These are phyloP conservation scores for Alternaria metachromatica DNA, from an alignment of 2,329 filamentous ascomycete species.

Conservation along the genomic window DNA sequence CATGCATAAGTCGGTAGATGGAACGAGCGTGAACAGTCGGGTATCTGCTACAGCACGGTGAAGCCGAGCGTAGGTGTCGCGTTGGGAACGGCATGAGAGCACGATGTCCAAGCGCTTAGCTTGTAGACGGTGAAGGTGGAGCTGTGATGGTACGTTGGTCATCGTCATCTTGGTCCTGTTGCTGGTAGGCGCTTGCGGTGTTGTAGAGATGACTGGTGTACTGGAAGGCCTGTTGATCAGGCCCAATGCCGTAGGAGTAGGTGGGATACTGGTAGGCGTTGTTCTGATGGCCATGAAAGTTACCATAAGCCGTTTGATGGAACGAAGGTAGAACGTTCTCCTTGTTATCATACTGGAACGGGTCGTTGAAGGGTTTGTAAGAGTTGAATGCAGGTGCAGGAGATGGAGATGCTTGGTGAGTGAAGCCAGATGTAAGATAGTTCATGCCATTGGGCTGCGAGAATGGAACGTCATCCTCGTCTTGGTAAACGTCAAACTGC, in stretches of 20 bases:
- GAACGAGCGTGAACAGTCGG: constrained; percentile 27
- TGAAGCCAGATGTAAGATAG: constrained; percentile 45
- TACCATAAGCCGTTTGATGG: constrained; percentile 32
- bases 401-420: constrained; percentile 33
- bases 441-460: constrained; percentile 41
- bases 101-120: constrained; percentile 17
- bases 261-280: constrained; percentile 34
- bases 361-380: constrained; percentile 39
- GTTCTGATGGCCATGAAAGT: constrained; percentile 32
- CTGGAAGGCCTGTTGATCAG: constrained; percentile 38
- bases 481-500: constrained; percentile 52
- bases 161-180: constrained; percentile 37
- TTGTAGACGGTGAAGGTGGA: constrained; percentile 44
- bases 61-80: constrained; percentile 3
- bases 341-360: constrained; percentile 43
- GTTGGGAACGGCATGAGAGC: background rate
- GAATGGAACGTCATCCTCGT: constrained; percentile 41
- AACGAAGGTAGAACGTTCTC: constrained; percentile 38
- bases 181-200: constrained; percentile 29
- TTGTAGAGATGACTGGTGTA: constrained; percentile 35
- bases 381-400: constrained; percentile 31
- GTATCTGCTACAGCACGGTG: constrained; percentile 3
- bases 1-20: constrained; percentile 9
- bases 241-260: constrained; percentile 37
- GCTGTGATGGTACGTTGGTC: constrained; percentile 47